Conservation (phyloP, 2,329 filamentous ascomycete species). For the Alternaria tenuissima region DNA sequence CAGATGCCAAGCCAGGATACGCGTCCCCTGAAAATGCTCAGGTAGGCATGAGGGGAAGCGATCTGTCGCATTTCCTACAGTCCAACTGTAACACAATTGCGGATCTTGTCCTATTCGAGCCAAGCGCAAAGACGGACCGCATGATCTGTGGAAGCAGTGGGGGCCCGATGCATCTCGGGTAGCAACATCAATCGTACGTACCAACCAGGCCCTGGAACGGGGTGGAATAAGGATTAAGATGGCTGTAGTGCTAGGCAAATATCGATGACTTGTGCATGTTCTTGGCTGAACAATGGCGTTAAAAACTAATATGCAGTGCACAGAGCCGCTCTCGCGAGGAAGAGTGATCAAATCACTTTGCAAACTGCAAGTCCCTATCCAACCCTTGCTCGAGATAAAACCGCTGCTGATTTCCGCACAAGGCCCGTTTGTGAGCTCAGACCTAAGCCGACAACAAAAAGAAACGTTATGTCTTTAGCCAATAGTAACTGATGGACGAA, state of each 20-base stretch:
- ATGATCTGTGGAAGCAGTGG: background rate
- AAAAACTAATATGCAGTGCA: background rate
- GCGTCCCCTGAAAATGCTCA: too few relatives aligned
- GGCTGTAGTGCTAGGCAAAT: background rate
- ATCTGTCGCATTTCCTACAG: too few relatives aligned
- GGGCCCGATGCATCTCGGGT: slow-evolving; percentile 1
- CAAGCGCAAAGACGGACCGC: background rate
- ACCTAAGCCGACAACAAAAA: background rate
- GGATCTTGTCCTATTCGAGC: too few relatives aligned
- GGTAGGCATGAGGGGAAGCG: too few relatives aligned
- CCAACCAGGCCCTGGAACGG: background rate
- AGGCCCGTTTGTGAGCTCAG: background rate
- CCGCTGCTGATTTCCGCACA: background rate
- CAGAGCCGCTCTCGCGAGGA: background rate
- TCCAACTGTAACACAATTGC: too few relatives aligned
- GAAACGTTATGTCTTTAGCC: background rate
- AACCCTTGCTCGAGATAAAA: background rate
- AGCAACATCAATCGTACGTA: background rate
- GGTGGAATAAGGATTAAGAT: background rate
- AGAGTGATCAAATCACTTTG: background rate
- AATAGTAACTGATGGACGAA: background rate
- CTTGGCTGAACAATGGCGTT: background rate
- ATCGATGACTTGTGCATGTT: background rate
- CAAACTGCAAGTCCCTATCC: background rate
- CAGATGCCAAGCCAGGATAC: background rate